Conservation (phyloP, 768 basidiomycete genomes). For the Clathrus columnatus region DNA sequence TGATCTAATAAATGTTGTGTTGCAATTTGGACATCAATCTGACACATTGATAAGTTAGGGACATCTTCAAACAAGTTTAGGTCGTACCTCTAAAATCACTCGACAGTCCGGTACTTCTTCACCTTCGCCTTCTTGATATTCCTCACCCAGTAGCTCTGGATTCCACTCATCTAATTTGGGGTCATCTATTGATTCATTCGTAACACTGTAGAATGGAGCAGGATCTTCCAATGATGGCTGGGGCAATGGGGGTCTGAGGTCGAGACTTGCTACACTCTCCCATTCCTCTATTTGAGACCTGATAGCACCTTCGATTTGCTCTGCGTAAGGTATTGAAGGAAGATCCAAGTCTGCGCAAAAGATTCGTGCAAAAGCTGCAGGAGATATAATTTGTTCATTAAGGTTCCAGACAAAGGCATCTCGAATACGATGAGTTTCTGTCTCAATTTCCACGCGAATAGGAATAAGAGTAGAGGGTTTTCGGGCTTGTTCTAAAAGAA, state of each 20-base stretch:
- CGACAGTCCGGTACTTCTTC: conserved; percentile 71
- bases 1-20: conserved; percentile 87
- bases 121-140: conserved; percentile 26
- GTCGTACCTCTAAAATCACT: conserved; percentile 67
- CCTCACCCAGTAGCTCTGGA: conserved; percentile 37
- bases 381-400: conserved; percentile 77
- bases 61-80: conserved; percentile 6
- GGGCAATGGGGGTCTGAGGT: conserved; percentile 35
- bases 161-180: conserved; percentile 34
- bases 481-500: conserved; percentile 53
- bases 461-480: conserved; percentile 61
- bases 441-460: conserved; percentile 92
- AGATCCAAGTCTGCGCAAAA: conserved; percentile 89
- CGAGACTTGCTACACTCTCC: conserved; percentile 71
- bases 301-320: conserved; percentile 80
- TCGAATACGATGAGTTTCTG: conserved; percentile 81
- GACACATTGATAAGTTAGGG: conserved; percentile 10
- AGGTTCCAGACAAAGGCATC: conserved; percentile 97
- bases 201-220: conserved; percentile 6
- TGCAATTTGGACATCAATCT: conserved; percentile 97
- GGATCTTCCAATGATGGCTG: conserved; percentile 17
- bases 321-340: conserved; percentile 53
- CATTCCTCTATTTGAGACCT: conserved; percentile 87
- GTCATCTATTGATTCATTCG: conserved; percentile 14
- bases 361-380: conserved; percentile 73